Percentiles rank a stretch among this genome's conserved stretches.
These are phyloP conservation scores for Rhododendron ovatum DNA, from an alignment of 148 eudicot species.

Conservation along the genomic window DNA sequence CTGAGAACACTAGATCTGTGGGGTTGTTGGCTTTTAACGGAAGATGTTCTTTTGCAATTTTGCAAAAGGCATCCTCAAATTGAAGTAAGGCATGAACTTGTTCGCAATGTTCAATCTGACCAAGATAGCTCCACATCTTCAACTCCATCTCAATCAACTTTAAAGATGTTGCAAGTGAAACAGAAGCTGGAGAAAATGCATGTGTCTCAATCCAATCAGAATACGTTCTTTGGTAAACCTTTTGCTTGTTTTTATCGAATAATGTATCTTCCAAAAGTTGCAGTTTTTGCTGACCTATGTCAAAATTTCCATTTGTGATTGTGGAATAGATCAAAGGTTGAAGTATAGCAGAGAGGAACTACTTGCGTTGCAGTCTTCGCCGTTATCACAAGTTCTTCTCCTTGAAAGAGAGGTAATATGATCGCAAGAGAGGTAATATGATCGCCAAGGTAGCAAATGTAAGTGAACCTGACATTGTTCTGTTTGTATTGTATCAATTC, in stretches of 20 bases:
- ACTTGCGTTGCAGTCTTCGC: slow-evolving; percentile 54
- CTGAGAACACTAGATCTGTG: slow-evolving; percentile 54
- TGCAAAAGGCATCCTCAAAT: slow-evolving; percentile 46
- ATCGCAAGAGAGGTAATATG: slow-evolving; percentile 14
- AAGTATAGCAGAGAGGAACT: slow-evolving; percentile 78
- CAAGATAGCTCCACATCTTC: slow-evolving; percentile 11
- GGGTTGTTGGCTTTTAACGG: slow-evolving; percentile 85
- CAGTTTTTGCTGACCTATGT: background rate
- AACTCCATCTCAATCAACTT: slow-evolving; percentile 23
- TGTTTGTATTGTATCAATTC: background rate
- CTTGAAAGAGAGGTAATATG: slow-evolving; percentile 13
- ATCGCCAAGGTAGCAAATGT: background rate
- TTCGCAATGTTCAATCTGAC: slow-evolving; percentile 18
- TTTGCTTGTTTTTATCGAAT: background rate
- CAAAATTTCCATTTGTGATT: background rate
- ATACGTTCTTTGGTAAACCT: slow-evolving; percentile 43
- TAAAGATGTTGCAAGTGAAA: slow-evolving; percentile 24
- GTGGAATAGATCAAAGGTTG: slow-evolving; percentile 71
- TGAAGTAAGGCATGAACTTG: slow-evolving; percentile 54
- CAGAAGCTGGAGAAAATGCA: slow-evolving; percentile 27
- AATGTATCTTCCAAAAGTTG: background rate
- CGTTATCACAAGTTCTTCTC: slow-evolving; percentile 27
- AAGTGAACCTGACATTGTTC: background rate
- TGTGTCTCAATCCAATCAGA: slow-evolving; percentile 24
- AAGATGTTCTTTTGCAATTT: slow-evolving; percentile 44